Evolutionary conservation across 192 early-diverging fungal genomes (phyloP), one percentile per base, ranked within the genome.

Genomic region (Backusella parvicylindrica): DNA sequence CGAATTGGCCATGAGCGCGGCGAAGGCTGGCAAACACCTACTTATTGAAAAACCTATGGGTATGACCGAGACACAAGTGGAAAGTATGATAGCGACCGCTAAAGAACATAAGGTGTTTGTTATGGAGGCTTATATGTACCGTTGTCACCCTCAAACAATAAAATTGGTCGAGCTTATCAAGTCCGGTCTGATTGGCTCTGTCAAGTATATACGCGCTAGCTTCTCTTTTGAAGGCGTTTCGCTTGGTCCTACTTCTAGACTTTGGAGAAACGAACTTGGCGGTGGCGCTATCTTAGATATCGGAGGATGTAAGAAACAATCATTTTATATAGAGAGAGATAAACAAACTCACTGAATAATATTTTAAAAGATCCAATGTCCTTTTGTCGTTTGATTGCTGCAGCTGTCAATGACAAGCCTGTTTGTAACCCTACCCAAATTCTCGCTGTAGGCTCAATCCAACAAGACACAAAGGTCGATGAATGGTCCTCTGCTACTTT

Each of bases 11-110:
- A 80, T 86, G 12, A 69, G 77, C 49, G 79, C 84, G 0, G 74
- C 91, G 30, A 72, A 89, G n/a, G 83, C 85, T 13, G 84, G 86
- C 8, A 92, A 92, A 53, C 87, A 91, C 66, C 79, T 92, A 26
- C 80, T 92, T 11, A 74, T 84, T 12, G 80, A 82, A 40, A 82
- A 82, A 15, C 80, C 80, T 9, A 75, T 82, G 66, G 77, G 73
- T 26, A 78, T 82, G 80, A 82, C 68, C 50, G 64, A 74, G 40
- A 36, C 37, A 4, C 68, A 82, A 72, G 80, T 75, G 0, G 30
- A 64, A 30, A 33, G n/a, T 4, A 82, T 82, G 21, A 36, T 82
- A n/a, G n/a, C 56, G 6, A 74, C 72, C 11, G 69, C 73, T 13
- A 64, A 72, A n/a, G 71, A 66, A 18, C 33, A 72, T 37, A 68